Evolutionary conservation across 2,329 filamentous ascomycete genomes (phyloP).

Genomic region (Chaetothyriales sp.): DNA sequence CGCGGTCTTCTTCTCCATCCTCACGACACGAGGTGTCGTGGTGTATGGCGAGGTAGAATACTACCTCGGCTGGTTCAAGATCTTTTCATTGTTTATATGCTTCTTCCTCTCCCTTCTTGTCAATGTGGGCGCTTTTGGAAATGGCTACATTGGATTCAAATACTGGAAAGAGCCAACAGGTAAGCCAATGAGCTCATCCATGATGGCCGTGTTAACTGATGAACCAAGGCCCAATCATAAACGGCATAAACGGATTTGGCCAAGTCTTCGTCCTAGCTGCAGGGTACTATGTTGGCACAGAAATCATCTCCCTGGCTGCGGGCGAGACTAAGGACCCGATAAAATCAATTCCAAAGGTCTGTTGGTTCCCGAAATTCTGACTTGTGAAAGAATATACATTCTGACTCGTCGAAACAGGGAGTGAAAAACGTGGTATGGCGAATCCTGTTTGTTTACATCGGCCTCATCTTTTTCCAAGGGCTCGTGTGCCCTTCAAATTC

Average conservation of each 20-base stretch:
- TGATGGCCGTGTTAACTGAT: not conserved
- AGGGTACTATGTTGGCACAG: conserved; percentile 26
- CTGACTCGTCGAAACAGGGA: conserved; percentile 30
- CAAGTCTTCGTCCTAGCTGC: conserved; percentile 24
- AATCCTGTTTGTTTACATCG: conserved; percentile 41
- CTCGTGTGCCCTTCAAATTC: conserved; percentile 35
- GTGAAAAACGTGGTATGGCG: conserved; percentile 35
- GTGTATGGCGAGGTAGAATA: conserved; percentile 41
- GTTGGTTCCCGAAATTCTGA: conserved; percentile 24
- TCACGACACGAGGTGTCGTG: conserved; percentile 28
- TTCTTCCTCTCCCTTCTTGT: conserved; percentile 24
- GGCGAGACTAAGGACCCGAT: conserved; percentile 41
- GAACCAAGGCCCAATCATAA: conserved; percentile 18
- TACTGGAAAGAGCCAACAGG: conserved; percentile 53
- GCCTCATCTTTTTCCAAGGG: conserved; percentile 26
- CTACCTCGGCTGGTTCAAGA: conserved; percentile 25
- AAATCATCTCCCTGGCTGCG: conserved; percentile 41
- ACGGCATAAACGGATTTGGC: conserved; percentile 24
- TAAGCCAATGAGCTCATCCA: not conserved
- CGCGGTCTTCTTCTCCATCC: conserved; percentile 29
- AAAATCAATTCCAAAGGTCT: conserved; percentile 37
- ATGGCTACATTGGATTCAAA: conserved; percentile 45
- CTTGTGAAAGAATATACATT: conserved; percentile 13
- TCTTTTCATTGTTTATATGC: conserved; percentile 21
- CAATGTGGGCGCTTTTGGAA: conserved; percentile 24